These are phyloP conservation scores for Prototheca wickerhamii DNA, from an alignment of 163 green algal species.

Conservation along the genomic window DNA sequence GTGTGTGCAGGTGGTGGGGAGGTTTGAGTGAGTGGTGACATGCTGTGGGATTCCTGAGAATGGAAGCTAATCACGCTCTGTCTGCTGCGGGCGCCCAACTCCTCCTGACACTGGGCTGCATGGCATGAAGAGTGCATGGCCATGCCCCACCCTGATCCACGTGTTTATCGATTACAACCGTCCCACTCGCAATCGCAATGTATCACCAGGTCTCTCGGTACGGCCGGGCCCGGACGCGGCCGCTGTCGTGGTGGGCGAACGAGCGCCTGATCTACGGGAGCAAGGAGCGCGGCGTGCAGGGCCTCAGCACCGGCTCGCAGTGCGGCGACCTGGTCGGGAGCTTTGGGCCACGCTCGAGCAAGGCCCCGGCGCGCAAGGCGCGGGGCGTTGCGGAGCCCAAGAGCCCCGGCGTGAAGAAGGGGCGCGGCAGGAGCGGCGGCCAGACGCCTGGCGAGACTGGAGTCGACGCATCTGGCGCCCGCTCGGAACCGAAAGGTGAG, in stretches of 20 bases:
- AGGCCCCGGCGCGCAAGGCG: conserved; percentile 3
- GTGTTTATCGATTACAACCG: too few relatives aligned
- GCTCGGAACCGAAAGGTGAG: too few relatives aligned
- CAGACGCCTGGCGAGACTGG: background rate
- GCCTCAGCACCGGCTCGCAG: background rate
- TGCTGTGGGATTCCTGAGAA: background rate
- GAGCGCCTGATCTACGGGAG: background rate
- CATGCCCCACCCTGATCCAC: too few relatives aligned
- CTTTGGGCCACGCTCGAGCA: background rate
- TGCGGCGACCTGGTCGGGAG: background rate
- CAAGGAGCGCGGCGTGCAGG: background rate
- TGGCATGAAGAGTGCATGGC: too few relatives aligned
- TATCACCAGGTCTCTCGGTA: conserved; percentile 1
- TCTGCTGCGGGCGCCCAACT: too few relatives aligned
- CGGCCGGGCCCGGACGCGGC: background rate
- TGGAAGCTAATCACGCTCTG: background rate
- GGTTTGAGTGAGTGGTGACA: background rate
- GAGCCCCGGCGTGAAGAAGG: background rate
- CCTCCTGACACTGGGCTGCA: too few relatives aligned
- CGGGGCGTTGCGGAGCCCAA: background rate
- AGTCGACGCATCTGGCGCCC: too few relatives aligned
- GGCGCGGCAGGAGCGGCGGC: background rate
- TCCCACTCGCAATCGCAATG: too few relatives aligned
- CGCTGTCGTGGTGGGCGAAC: conserved; percentile 14
- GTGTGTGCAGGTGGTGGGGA: background rate